These are phyloP conservation scores for Entonaema liquescens DNA, from an alignment of 495 filamentous ascomycete species.

Conservation along the genomic window DNA sequence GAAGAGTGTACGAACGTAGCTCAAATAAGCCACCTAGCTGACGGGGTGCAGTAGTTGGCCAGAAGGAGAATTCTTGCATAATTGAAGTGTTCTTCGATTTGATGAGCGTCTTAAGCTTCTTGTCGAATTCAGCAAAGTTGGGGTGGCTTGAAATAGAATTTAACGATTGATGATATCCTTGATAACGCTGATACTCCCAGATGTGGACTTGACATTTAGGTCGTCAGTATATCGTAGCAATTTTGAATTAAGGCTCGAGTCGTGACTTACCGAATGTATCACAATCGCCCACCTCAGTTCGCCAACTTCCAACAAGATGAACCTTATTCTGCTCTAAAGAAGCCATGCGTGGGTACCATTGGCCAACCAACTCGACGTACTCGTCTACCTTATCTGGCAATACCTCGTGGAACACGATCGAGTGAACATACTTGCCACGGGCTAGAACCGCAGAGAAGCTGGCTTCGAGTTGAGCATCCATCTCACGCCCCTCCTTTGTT, in stretches of 20 bases:
- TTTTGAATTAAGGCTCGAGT: not conserved
- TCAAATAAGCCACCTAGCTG: conserved; percentile 93
- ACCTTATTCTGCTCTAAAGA: conserved; percentile 84
- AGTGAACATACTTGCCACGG: conserved; percentile 97
- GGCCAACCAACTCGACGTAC: conserved; percentile 89
- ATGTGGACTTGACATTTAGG: conserved; percentile 76
- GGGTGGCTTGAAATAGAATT: conserved; percentile 82
- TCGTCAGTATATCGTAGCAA: conserved; percentile 13
- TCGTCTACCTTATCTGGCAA: conserved; percentile 96
- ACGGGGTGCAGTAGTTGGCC: conserved; percentile 93
- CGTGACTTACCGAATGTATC: conserved; percentile 86
- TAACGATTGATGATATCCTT: conserved; percentile 92
- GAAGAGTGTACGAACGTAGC: conserved; percentile 94
- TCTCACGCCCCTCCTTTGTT: conserved; percentile 88
- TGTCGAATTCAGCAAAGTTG: conserved; percentile 82
- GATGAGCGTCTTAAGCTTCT: conserved; percentile 81
- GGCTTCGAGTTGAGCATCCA: conserved; percentile 93
- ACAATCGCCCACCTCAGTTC: conserved; percentile 96
- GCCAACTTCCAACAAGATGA: conserved; percentile 96
- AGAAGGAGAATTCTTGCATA: conserved; percentile 99
- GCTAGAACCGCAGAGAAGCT: conserved; percentile 94
- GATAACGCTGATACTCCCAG: conserved; percentile 98
- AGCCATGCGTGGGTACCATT: conserved; percentile 91
- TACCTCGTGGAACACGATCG: conserved; percentile 96
- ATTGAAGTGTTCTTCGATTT: conserved; percentile 84